Conservation (phyloP, 176 grass and related monocot species). For the Microstegium vimineum region DNA sequence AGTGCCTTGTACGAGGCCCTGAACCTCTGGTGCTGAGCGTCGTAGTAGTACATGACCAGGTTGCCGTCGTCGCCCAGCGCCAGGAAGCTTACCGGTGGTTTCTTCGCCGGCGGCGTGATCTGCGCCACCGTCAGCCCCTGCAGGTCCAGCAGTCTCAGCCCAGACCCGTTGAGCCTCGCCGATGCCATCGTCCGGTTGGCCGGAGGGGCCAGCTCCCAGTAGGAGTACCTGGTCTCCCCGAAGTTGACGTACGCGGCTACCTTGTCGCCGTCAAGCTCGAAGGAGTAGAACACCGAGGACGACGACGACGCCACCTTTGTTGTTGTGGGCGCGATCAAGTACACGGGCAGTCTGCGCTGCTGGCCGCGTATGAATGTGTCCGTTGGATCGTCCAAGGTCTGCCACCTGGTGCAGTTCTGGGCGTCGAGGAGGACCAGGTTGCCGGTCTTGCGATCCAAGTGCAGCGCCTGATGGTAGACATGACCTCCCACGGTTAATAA, state of each 20-base stretch:
- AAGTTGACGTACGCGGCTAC: conserved; percentile 41
- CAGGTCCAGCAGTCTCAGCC: conserved; percentile 27
- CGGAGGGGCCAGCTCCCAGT: background rate
- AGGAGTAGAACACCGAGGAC: conserved; percentile 49
- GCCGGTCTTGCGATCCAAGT: conserved; percentile 32
- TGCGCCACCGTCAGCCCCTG: background rate
- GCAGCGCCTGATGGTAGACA: conserved; percentile 38
- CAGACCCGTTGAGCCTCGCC: conserved; percentile 11
- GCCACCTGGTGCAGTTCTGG: conserved; percentile 44
- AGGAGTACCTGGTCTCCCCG: background rate
- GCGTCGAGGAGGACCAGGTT: conserved; percentile 51
- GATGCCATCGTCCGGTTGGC: conserved; percentile 29
- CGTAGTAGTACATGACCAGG: conserved; percentile 24
- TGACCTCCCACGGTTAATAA: background rate
- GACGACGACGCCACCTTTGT: background rate
- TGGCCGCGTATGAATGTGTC: conserved; percentile 9
- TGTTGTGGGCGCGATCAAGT: background rate
- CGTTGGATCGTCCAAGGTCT: conserved; percentile 8
- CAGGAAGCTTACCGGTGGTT: conserved; percentile 24
- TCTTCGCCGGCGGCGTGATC: conserved; percentile 19
- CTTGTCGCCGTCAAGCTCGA: conserved; percentile 54
- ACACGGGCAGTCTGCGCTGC: background rate
- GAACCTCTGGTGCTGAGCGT: background rate
- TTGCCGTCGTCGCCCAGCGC: conserved; percentile 30
- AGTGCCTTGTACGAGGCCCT: conserved; percentile 28